Evolutionary conservation across 495 filamentous ascomycete genomes (phyloP), one percentile per base, ranked within the genome.

Genomic region (Penicillium angulare): DNA sequence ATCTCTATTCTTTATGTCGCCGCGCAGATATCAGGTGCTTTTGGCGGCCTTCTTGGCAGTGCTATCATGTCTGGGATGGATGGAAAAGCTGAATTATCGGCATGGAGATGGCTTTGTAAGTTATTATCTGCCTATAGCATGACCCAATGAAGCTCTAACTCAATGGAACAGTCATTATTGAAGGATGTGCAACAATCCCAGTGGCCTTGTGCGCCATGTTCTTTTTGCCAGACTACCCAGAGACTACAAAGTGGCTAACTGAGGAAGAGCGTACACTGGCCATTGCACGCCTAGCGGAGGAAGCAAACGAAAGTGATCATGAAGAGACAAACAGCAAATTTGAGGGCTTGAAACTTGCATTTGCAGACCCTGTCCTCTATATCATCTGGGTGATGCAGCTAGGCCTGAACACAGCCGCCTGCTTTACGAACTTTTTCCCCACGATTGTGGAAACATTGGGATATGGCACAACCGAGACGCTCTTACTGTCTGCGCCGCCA

Each of bases 1-100:
- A 79, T 72, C 29, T 70, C 73, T 15, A 66, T 81, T 27, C 83
- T 84, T 54, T 81, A 82, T 57, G 78, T 75, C 46, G 79, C 74
- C 13, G 75, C 81, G 7, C 75, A 75, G 16, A 63, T 80, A 18
- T 73, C 65, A 45, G 79, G 79, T 6, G 79, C 80, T 1, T 84
- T 83, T 60, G 77, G 76, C 8, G 78, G 78, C 0, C 60, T 83
- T 8, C 60, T 85, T n/a, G 75, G 75, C n/a, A 64, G 68, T 32
- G 69, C 75, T 7, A 65, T 74, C 33, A 48, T 67, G 26, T 43
- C 52, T 23, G 62, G 64, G 8, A 54, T 78, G 24, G 61, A 63
- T 40, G 64, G 64, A 16, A 46, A 49, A 3, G 54, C 47, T 12
- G 70, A 68, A 3, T 44, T 71, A 18, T 52, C 61, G 20, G 60